These are phyloP conservation scores for Fusarium phyllophilum DNA, from an alignment of 2,329 filamentous ascomycete genomes.

Conservation along the genomic window DNA sequence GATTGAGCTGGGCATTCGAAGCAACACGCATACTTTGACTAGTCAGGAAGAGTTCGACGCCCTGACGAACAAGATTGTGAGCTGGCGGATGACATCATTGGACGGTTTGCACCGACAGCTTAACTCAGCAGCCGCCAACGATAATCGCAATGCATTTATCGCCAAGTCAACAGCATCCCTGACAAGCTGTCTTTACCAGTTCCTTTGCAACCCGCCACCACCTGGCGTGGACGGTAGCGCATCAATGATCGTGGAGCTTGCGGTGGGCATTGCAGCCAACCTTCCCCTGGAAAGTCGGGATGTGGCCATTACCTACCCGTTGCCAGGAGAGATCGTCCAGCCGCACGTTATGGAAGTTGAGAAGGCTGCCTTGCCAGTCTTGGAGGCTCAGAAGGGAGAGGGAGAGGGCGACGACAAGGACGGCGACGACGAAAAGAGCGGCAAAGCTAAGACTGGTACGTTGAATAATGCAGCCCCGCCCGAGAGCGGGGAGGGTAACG, in stretches of 20 bases:
- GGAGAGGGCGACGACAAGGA: constrained; percentile 56
- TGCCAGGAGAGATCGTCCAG: constrained; percentile 77
- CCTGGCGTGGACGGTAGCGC: constrained; percentile 87
- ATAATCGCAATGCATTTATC: constrained; percentile 75
- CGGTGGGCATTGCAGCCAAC: constrained; percentile 85
- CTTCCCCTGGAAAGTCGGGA: constrained; percentile 91
- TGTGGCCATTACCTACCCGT: constrained; percentile 85
- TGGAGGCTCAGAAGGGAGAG: constrained; percentile 59
- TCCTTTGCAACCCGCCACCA: constrained; percentile 80
- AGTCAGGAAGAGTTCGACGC: constrained; percentile 91
- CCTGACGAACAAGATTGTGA: constrained; percentile 85
- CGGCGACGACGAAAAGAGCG: constrained; percentile 56
- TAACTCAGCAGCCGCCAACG: constrained; percentile 69
- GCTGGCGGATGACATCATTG: constrained; percentile 92
- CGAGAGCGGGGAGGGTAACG: constrained; percentile 36
- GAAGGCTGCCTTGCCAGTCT: constrained; percentile 71
- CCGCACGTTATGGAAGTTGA: constrained; percentile 88
- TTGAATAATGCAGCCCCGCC: constrained; percentile 35
- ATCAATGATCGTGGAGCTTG: constrained; percentile 91
- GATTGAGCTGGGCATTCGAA: constrained; percentile 88
- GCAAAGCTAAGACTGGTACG: constrained; percentile 62
- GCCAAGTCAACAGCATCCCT: constrained; percentile 75
- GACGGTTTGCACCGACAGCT: constrained; percentile 85
- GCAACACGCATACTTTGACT: constrained; percentile 75
- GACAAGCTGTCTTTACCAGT: constrained; percentile 75